Conservation (phyloP, 1,284 basidiomycete genomes). For the Boletus austroedulis region DNA sequence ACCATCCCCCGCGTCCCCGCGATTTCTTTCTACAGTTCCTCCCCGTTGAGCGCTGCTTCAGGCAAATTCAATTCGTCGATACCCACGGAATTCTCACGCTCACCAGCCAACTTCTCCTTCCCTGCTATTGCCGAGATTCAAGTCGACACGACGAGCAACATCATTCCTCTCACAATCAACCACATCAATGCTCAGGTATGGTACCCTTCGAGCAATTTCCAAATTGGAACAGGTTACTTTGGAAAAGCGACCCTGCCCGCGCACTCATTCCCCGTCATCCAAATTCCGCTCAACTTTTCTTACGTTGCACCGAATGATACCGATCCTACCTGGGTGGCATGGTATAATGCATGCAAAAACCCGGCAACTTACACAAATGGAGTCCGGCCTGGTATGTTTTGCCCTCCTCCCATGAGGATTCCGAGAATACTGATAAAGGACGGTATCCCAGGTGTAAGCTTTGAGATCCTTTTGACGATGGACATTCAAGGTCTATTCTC, state of each 20-base stretch:
- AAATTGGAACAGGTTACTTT: conserved; percentile 65
- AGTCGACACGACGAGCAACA: conserved; percentile 68
- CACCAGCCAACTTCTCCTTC: conserved; percentile 85
- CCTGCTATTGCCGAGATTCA: conserved; percentile 69
- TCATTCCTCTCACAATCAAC: conserved; percentile 70
- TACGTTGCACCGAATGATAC: conserved; percentile 78
- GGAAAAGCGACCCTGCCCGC: conserved; percentile 58
- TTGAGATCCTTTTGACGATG: conserved; percentile 68
- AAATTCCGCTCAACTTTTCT: conserved; percentile 75
- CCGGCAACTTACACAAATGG: conserved; percentile 48
- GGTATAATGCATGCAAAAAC: conserved; percentile 80
- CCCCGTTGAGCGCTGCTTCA: conserved; percentile 60
- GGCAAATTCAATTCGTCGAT: conserved; percentile 53
- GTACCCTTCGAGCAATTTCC: conserved; percentile 59
- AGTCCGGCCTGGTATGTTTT: conserved; percentile 56
- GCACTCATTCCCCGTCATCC: conserved; percentile 57
- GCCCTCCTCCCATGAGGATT: neutral
- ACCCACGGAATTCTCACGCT: conserved; percentile 61
- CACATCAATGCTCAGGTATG: conserved; percentile 62
- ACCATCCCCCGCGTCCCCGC: conserved; percentile 76
- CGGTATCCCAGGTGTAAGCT: conserved; percentile 51
- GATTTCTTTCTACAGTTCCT: conserved; percentile 57
- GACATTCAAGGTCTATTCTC: conserved; percentile 67
- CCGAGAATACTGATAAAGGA: neutral
- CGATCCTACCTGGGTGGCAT: conserved; percentile 78